Evolutionary conservation across 2,329 filamentous ascomycete genomes (phyloP), one percentile per base, ranked within the genome.

Genomic region (Fusarium multiceps): DNA sequence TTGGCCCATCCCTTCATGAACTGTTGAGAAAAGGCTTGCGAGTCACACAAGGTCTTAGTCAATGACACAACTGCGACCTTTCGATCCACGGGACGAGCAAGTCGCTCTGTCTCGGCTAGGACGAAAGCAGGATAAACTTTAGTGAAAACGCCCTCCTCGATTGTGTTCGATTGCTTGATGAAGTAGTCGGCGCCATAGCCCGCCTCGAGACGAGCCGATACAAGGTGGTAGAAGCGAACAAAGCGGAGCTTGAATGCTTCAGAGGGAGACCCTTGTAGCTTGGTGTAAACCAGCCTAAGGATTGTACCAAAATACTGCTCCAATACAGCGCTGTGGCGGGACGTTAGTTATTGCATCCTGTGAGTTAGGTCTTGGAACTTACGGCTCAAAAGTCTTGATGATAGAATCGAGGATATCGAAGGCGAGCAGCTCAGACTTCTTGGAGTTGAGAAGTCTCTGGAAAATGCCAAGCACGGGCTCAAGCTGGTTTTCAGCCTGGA

Each of bases 141-240:
- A 20, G 90, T 90, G 80, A 98, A 98, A 43, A 96, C 87, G 53
- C 89, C 89, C 27, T 88, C 84, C 79, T 98, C 94, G 30, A 98
- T 86, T 67, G 89, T 85, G 77, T 98, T 92, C n/a, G 93, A 90
- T 68, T 93, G 88, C 71, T 87, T 87, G 81, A 98, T 92, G 82
- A 98, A 96, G 82, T 93, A 97, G 80, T 99, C 96, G 10, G 94
- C 88, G 49, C 95, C 96, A 61, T 96, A 89, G n/a, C 94, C 93
- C 71, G 89, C 88, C 68, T 96, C 91, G 34, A 92, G 79, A 42
- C 89, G 87, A 20, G 94, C 93, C 30, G 93, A 93, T 57, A 98
- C 88, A 68, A 98, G 90, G 80, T 99, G 95, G 79, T 97, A 99
- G 84, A 99, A 97, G 34, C 94, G 91, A 56, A 94, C 92, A 78